phyloP scores from a whole-genome alignment of 345 rosid species.

The Ceriops decandra region DNA sequence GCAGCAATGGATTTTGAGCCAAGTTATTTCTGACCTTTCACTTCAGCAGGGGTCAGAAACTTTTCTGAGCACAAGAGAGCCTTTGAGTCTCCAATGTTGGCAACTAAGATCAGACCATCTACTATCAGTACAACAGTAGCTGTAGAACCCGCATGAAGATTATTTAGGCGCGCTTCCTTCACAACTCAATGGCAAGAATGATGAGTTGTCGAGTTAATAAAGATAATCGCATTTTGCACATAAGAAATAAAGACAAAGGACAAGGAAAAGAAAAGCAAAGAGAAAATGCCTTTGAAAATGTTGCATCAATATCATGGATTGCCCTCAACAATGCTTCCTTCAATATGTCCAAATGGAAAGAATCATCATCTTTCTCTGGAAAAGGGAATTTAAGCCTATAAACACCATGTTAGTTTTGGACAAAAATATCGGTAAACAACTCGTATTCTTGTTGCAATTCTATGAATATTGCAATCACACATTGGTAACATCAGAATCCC shows the following conservation, averaged over 20 bases:
- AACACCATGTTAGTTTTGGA: conserved; percentile 10
- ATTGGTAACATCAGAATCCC: no score
- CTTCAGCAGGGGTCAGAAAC: conserved; percentile 72
- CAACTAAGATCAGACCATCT: conserved; percentile 76
- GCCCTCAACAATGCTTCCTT: conserved; percentile 88
- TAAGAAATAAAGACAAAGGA: neutral
- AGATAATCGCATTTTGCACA: neutral
- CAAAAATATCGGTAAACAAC: neutral
- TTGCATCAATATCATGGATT: conserved; percentile 77
- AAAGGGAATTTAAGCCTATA: conserved; percentile 57
- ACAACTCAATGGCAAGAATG: conserved; percentile 19
- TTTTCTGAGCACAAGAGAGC: conserved; percentile 85
- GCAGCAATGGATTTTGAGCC: conserved; percentile 6
- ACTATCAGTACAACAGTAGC: conserved; percentile 75
- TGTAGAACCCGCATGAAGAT: conserved; percentile 72
- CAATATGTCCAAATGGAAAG: conserved; percentile 72
- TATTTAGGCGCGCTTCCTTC: conserved; percentile 67
- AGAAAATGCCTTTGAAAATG: conserved; percentile 65
- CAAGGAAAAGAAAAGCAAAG: neutral
- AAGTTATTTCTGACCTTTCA: conserved; percentile 56
- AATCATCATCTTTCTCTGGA: conserved; percentile 47
- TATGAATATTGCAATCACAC: neutral
- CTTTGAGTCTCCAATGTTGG: conserved; percentile 90
- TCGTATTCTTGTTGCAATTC: neutral
- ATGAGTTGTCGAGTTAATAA: neutral